These are phyloP conservation scores for Scedosporium apiospermum DNA, from an alignment of 2,329 filamentous ascomycete genomes.

Conservation along the genomic window DNA sequence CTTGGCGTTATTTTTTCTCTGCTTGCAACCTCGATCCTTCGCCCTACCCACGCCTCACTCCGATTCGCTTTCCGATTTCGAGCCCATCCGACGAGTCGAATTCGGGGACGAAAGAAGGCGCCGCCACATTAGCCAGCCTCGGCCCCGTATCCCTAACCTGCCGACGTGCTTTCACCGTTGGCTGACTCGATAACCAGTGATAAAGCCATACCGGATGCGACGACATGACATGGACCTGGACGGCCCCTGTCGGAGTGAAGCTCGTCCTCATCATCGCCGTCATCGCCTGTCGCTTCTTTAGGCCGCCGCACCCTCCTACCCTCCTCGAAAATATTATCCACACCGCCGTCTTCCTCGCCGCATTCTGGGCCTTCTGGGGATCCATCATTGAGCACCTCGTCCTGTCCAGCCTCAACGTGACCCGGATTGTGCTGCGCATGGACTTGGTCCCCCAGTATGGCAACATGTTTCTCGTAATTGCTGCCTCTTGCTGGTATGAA, in stretches of 20 bases:
- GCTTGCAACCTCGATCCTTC: neutral
- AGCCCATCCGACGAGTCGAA: neutral
- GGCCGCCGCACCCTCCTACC: slow-evolving; percentile 11
- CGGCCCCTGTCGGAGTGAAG: slow-evolving; percentile 9
- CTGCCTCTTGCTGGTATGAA: slow-evolving; percentile 10
- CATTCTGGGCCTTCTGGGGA: slow-evolving; percentile 10
- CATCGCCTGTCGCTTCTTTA: slow-evolving; percentile 11
- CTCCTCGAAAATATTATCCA: slow-evolving; percentile 11
- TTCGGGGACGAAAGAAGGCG: slow-evolving; percentile 3
- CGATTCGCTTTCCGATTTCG: neutral
- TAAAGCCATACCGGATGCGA: slow-evolving; percentile 1
- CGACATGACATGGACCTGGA: slow-evolving; percentile 7
- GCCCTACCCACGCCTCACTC: neutral
- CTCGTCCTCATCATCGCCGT: slow-evolving; percentile 11
- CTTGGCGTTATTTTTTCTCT: slow-evolving; percentile 7
- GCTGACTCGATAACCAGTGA: neutral
- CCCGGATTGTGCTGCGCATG: slow-evolving; percentile 4
- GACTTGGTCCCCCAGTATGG: slow-evolving; percentile 10
- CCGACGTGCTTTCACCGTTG: neutral
- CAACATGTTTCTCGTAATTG: slow-evolving; percentile 10
- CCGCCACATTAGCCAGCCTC: neutral
- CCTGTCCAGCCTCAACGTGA: slow-evolving; percentile 7
- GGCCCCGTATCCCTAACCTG: neutral
- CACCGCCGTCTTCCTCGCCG: slow-evolving; percentile 10
- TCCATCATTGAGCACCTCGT: slow-evolving; percentile 9